These are phyloP conservation scores for Xerocomus subilludens DNA, from an alignment of 1,284 basidiomycete species.

Conservation along the genomic window DNA sequence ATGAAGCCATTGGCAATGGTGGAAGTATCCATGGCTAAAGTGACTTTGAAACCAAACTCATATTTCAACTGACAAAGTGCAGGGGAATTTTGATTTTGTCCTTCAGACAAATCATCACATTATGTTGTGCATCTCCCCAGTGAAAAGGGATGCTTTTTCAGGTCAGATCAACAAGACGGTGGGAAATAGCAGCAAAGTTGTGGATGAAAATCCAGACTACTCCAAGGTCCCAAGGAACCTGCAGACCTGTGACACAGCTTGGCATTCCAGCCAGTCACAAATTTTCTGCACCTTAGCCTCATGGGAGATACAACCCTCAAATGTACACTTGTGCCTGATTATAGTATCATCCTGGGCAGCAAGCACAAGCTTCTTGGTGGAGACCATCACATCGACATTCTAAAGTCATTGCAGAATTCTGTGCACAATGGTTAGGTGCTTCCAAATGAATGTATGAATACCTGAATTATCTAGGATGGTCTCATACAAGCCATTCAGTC, in stretches of 20 bases:
- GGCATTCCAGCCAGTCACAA: not conserved
- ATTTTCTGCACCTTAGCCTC: slow-evolving; percentile 14
- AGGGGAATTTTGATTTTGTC: too few relatives aligned
- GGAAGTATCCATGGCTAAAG: slow-evolving; percentile 55
- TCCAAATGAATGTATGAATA: slow-evolving; percentile 49
- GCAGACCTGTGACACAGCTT: not conserved
- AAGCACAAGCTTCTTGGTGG: slow-evolving; percentile 42
- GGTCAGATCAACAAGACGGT: slow-evolving; percentile 45
- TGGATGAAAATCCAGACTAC: slow-evolving; percentile 42
- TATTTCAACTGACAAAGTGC: too few relatives aligned
- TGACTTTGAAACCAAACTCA: too few relatives aligned
- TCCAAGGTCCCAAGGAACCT: not conserved
- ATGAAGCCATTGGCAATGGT: slow-evolving; percentile 52
- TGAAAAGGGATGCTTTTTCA: too few relatives aligned
- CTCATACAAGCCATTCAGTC: too few relatives aligned
- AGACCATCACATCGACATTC: slow-evolving; percentile 45
- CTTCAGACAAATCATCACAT: too few relatives aligned
- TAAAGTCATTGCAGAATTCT: slow-evolving; percentile 24
- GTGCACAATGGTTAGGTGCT: slow-evolving; percentile 35
- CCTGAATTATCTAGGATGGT: too few relatives aligned
- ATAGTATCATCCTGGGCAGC: slow-evolving; percentile 33
- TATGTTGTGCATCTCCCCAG: slow-evolving; percentile 40
- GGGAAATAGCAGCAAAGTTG: slow-evolving; percentile 45
- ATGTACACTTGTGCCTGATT: too few relatives aligned
- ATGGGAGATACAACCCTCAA: slow-evolving; percentile 43